Evolutionary conservation across 2,329 filamentous ascomycete species (phyloP), one percentile per base, ranked within the genome.

Genomic region (Penicillium griseofulvum): DNA sequence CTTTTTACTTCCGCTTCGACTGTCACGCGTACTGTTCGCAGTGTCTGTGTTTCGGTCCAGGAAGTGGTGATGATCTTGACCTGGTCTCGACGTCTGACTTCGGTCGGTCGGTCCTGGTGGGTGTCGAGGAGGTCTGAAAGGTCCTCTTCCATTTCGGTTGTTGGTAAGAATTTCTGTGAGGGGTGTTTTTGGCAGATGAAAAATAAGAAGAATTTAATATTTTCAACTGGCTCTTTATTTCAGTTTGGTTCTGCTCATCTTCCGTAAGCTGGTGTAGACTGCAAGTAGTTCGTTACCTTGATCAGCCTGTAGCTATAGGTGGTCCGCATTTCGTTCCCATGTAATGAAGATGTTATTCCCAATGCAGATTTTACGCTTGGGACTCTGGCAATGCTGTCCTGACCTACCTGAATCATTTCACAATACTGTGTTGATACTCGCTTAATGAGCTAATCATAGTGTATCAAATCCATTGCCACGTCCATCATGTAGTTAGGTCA

Each of bases 31-130:
- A 49, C 73, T 73, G 82, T 51, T 59, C 53, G 55, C 54, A 61
- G 59, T 57, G 58, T 62, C 63, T 64, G 60, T 53, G 62, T 61
- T 47, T 87, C 86, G 60, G 69, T 89, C 89, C 85, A 92, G 88
- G 88, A 84, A 86, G 87, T 87, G 87, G 86, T 91, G 88, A 94
- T 94, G 91, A 95, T 94, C 90, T 94, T 88, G 81, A 87, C 88
- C 89, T 87, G 78, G 81, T 81, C 73, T 70, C 71, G 79, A 74
- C 78, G 82, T 87, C 83, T 84, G 86, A 85, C 85, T 87, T 91
- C 79, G 88, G 88, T 87, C 88, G 83, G 83, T 80, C 77, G 80
- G 78, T 77, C 80, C 79, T 88, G 88, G 88, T 89, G 89, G 89
- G 88, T 84, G 82, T 83, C 81, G 88, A 88, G 88, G 87, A 89